These are phyloP conservation scores for Ophiostoma fasciatum DNA, from an alignment of 2,329 filamentous ascomycete species.

Conservation along the genomic window DNA sequence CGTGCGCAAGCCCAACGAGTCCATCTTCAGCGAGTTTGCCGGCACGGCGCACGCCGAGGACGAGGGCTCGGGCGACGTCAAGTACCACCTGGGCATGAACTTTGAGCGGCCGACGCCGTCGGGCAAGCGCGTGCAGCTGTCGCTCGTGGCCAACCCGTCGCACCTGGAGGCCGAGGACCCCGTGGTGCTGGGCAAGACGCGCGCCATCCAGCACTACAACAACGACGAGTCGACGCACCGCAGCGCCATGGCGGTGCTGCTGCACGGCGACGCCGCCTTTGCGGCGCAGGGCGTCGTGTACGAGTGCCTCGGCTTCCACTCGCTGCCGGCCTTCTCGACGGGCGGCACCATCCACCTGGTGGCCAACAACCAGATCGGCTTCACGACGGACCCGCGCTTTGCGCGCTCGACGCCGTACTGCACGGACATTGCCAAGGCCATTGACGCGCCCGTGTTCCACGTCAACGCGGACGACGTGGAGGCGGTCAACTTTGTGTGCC, in stretches of 20 bases:
- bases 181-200: conserved; percentile 92
- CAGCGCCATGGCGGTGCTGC: conserved; percentile 85
- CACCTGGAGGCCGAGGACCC: conserved; percentile 97
- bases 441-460: conserved; percentile 97
- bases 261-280: conserved; percentile 95
- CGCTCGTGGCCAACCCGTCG: conserved; percentile 93
- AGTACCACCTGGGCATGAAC: conserved; percentile 99
- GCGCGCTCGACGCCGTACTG: conserved; percentile 96
- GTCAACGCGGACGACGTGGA: conserved; percentile 98
- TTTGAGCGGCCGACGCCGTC: conserved; percentile 97
- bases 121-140: conserved; percentile 97
- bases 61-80: conserved; percentile 96
- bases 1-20: conserved; percentile 97
- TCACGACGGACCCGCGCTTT: conserved; percentile 96
- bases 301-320: conserved; percentile 95
- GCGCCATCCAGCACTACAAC: conserved; percentile 98
- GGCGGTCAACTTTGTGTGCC: conserved; percentile 95
- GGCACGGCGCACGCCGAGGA: conserved; percentile 77
- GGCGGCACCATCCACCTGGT: conserved; percentile 94
- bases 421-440: conserved; percentile 97
- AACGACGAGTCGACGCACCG: conserved; percentile 81
- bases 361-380: conserved; percentile 99
- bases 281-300: conserved; percentile 95
- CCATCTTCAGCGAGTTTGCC: conserved; percentile 97
- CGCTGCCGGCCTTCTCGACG: conserved; percentile 88